Percentiles rank a stretch among this genome's conserved stretches.
Conservation (phyloP, 306 rosid genomes). For the Dryas octopetala region DNA sequence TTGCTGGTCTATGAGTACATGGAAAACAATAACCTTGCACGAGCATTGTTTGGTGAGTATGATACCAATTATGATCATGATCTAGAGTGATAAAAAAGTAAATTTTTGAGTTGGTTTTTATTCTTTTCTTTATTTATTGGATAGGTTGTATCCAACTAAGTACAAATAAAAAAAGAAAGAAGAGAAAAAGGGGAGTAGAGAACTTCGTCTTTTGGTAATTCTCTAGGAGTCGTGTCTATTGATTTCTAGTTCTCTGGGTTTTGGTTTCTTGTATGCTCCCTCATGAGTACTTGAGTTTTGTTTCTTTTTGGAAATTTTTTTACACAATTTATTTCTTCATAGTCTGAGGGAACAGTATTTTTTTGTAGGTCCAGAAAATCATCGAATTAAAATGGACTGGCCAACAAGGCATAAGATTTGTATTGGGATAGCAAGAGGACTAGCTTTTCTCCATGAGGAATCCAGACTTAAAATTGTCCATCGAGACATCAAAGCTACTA, state of each 20-base stretch:
- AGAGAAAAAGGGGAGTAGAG: too few relatives aligned
- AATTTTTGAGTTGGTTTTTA: background rate
- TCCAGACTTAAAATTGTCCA: slow-evolving; percentile 73
- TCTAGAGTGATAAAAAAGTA: background rate
- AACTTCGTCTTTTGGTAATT: too few relatives aligned
- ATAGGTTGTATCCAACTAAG: background rate
- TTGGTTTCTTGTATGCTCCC: background rate
- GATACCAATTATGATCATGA: background rate
- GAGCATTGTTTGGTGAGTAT: slow-evolving; percentile 64
- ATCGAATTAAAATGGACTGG: slow-evolving; percentile 49
- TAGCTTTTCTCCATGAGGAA: slow-evolving; percentile 74
- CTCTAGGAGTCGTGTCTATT: background rate
- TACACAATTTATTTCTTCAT: background rate
- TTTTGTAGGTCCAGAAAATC: slow-evolving; percentile 38
- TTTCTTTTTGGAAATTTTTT: background rate
- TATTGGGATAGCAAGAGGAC: slow-evolving; percentile 74
- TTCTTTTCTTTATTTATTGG: background rate
- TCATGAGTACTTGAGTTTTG: background rate
- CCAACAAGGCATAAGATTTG: slow-evolving; percentile 59
- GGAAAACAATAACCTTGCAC: slow-evolving; percentile 74
- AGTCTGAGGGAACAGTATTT: background rate
- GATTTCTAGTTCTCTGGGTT: background rate
- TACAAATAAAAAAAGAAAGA: too few relatives aligned
- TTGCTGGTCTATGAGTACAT: slow-evolving; percentile 70
- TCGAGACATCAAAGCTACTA: slow-evolving; percentile 77